Evolutionary conservation across 148 eudicot genomes (phyloP).

Genomic region (Rhododendron molle): DNA sequence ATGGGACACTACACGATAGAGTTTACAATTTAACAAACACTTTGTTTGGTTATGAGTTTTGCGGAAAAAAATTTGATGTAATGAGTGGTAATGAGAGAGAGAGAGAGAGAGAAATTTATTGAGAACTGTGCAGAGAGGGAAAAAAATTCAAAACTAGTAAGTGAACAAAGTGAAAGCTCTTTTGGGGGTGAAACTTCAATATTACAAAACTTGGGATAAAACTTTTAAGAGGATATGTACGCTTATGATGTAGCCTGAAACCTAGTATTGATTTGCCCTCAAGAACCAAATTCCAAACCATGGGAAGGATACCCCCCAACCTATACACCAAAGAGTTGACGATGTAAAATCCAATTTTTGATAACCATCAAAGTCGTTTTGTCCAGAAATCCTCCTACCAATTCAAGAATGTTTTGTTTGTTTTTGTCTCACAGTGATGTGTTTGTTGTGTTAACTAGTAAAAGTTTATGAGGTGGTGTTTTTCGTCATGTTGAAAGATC

Average conservation of each 20-base stretch:
- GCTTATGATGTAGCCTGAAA: not conserved
- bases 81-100: too few species aligned
- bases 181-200: not conserved
- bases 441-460: constrained; percentile 27
- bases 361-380: not conserved
- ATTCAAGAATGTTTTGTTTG: not conserved
- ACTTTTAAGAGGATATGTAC: not conserved
- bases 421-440: constrained; percentile 36
- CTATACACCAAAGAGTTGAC: not conserved
- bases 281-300: not conserved
- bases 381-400: not conserved
- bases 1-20: not conserved
- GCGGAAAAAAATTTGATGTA: too few species aligned
- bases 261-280: not conserved
- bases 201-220: not conserved
- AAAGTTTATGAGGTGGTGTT: constrained; percentile 49
- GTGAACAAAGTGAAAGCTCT: too few species aligned
- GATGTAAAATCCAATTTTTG: not conserved
- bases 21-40: too few species aligned
- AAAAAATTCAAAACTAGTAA: too few species aligned
- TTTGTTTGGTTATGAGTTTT: too few species aligned
- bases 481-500: constrained; percentile 47
- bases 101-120: too few species aligned
- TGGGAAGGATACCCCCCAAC: not conserved
- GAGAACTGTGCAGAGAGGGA: too few species aligned